These are phyloP conservation scores for Polychaeton citri DNA, from an alignment of 2,329 filamentous ascomycete species.

Conservation along the genomic window DNA sequence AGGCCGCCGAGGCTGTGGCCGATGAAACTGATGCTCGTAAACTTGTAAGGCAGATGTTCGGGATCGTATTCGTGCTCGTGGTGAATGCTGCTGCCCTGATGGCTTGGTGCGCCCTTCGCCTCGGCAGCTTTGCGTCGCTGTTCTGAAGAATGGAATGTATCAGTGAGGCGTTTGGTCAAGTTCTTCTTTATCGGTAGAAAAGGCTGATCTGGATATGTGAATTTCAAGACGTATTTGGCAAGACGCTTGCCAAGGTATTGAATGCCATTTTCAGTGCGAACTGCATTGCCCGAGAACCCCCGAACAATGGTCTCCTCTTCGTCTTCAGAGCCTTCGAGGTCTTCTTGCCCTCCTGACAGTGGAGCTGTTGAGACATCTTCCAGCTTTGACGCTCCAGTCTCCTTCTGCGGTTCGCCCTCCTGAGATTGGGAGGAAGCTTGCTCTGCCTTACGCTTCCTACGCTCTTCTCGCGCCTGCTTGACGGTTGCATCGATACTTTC, in stretches of 20 bases:
- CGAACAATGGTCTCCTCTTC: constrained; percentile 80
- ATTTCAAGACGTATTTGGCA: constrained; percentile 74
- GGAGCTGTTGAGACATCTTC: constrained; percentile 29
- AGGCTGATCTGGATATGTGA: constrained; percentile 90
- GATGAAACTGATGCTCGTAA: constrained; percentile 91
- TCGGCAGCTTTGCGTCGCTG: constrained; percentile 22
- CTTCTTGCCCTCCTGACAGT: constrained; percentile 37
- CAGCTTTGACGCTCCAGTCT: constrained; percentile 5
- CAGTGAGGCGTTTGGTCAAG: constrained; percentile 34
- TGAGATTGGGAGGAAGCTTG: not conserved
- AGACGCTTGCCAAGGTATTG: constrained; percentile 93
- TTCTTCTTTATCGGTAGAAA: constrained; percentile 55
- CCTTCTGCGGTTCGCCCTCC: constrained; percentile 13
- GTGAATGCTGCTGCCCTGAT: constrained; percentile 50
- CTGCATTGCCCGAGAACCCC: constrained; percentile 80
- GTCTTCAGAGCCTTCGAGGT: constrained; percentile 47
- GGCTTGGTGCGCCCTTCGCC: constrained; percentile 33
- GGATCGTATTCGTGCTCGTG: constrained; percentile 30
- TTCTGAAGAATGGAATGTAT: constrained; percentile 29
- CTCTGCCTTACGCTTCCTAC: constrained; percentile 35
- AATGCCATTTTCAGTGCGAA: constrained; percentile 84
- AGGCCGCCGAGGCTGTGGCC: constrained; percentile 83
- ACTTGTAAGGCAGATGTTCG: constrained; percentile 54
- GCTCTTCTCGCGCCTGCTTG: constrained; percentile 58
- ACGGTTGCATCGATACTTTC: constrained; percentile 86